Evolutionary conservation across 331 rosid genomes (phyloP), one percentile per base, ranked within the genome.

Genomic region (Prunus yedoensis): DNA sequence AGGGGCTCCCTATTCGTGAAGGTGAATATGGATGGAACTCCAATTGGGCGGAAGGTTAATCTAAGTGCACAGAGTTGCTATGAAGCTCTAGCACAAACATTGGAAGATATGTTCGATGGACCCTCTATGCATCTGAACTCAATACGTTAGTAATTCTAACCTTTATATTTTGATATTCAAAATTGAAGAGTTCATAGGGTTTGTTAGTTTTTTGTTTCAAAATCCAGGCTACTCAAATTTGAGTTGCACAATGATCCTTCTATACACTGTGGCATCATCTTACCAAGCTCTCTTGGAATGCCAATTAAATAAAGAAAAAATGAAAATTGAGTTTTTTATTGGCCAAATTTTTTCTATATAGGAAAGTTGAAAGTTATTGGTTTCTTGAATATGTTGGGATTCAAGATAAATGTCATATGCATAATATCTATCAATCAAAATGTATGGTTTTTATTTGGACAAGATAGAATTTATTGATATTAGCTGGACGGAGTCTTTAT

Each of bases 11-110:
- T 77, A 66, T 89, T 89, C 50, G 94, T 95, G 83, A 95, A 92
- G 87, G 99, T 95, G 82, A 95, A 89, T 72, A 92, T 89, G 97
- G 96, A 95, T 62, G 97, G 99, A 61, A 84, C 76, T 80, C 87
- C 90, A 0, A 95, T 95, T 71, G 99, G 99, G 77, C 85, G 99
- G 75, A 95, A 95, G 87, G 87, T 95, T 76, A 88, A 95, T 85
- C 84, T 95, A 77, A 89, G 89, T 41, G 87, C 90, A 64, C 96
- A 95, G 78, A 83, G 84, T 17, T 77, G 91, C 79, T 95, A 95
- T 76, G 96, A 85, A 82, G 86, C 94, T 81, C 83, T 95, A 53
- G 88, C 94, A 0, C 83, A 66, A 43, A 76, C 89, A 0, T 66
- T 95, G 87, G 97, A 92, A 83, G 89, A 95, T 78, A 92, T 95